Evolutionary conservation across 176 grass and related monocot species (phyloP), one percentile per base, ranked within the genome.

Genomic region (Panicum miliaceum): DNA sequence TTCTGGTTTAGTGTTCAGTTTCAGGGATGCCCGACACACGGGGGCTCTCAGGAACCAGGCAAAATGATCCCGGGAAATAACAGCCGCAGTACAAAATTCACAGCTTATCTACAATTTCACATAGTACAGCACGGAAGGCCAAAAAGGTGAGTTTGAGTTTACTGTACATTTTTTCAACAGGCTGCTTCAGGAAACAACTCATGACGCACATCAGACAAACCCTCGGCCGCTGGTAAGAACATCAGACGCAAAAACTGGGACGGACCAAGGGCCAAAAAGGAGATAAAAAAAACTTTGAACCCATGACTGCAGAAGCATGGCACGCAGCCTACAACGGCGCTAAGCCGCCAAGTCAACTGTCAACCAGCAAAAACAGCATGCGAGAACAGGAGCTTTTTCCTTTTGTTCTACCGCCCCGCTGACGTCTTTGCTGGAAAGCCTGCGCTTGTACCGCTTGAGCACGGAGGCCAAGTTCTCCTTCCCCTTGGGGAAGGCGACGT

Each of bases 381-480:
- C 7, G 22, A 23, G 8, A n/a, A 41, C 18, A n/a, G n/a, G 37
- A 2, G 5, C 3, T 42, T 16, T 9, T 4, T 8, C 2, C 18
- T 9, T 65, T 4, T 35, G 16, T 37, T 68, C 36, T 68, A 42
- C 66, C 4, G 66, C 20, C 66, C 10, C 1, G 20, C 4, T 4
- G 37, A 37, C 36, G 66, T 68, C 87, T 88, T n/a, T 98, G 89
- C 80, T 93, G 5, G 88, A 80, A 25, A 99, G 89, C 84, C 92
- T 83, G 14, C 93, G 82, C 83, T 96, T 96, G 78, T 99, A 99
- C 8, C 96, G 93, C 81, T 99, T 99, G 27, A 99, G 88, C 18
- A 96, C 96, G 12, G 96, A 99, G 23, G 89, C 89, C 85, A 99
- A 65, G 91, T 99, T 99, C 74, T 95, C 96, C 81, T 99, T 99